A percentile compares a stretch with the other conserved stretches of the same genome.
Evolutionary conservation across 2,329 filamentous ascomycete genomes (phyloP).

Genomic region (Hypoxylon sp.): DNA sequence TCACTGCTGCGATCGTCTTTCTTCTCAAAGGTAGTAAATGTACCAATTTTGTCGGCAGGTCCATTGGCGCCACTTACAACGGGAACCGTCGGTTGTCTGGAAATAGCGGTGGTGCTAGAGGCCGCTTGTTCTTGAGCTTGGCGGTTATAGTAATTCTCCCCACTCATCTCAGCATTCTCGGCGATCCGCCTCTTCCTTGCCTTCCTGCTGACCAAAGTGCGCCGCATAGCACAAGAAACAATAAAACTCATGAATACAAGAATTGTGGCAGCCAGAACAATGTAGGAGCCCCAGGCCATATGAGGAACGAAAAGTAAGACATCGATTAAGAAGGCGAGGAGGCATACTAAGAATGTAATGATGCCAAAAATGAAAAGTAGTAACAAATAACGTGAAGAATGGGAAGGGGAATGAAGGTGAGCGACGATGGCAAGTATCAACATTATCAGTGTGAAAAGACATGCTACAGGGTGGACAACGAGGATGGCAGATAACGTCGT

Average conservation of each 20-base stretch:
- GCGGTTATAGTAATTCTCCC: slow-evolving; percentile 88
- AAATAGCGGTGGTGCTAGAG: slow-evolving; percentile 57
- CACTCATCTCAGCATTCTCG: slow-evolving; percentile 97
- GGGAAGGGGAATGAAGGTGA: slow-evolving; percentile 88
- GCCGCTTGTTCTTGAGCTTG: slow-evolving; percentile 70
- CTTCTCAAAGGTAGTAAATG: slow-evolving; percentile 77
- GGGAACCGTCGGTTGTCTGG: slow-evolving; percentile 71
- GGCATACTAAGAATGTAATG: slow-evolving; percentile 84
- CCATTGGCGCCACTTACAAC: slow-evolving; percentile 70
- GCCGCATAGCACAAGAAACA: slow-evolving; percentile 94
- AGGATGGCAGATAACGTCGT: slow-evolving; percentile 86
- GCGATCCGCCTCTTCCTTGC: slow-evolving; percentile 92
- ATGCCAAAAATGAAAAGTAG: slow-evolving; percentile 88
- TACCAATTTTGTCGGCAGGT: slow-evolving; percentile 62
- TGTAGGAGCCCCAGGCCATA: slow-evolving; percentile 92
- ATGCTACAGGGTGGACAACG: slow-evolving; percentile 92
- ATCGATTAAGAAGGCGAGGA: slow-evolving; percentile 93
- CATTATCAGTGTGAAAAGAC: slow-evolving; percentile 87
- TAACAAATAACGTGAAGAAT: slow-evolving; percentile 91
- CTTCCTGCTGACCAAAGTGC: slow-evolving; percentile 91
- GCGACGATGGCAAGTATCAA: slow-evolving; percentile 83
- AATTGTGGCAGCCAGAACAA: slow-evolving; percentile 90
- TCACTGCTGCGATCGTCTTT: slow-evolving; percentile 75
- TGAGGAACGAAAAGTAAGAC: slow-evolving; percentile 95
- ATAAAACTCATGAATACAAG: slow-evolving; percentile 85